Base-by-base conservation (phyloP, 345 rosid species). In the Salix caprea region DNA sequence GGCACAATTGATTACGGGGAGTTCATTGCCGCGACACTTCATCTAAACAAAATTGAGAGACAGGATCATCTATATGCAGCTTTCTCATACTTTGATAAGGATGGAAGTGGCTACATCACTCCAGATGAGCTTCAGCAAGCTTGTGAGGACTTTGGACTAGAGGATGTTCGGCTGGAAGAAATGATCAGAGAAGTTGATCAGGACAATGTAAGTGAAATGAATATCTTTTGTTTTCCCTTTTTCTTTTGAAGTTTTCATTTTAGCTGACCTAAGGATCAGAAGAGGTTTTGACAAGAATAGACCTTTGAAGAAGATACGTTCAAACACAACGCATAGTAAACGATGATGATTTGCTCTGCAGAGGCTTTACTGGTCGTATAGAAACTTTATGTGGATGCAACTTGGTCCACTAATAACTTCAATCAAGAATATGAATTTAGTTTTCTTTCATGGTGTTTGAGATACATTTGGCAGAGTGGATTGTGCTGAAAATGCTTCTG, bases 41-140 rank as follows among this genome's bases (percentile, higher is more conserved):
- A 75, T 62, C 70, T 82, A 34, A 75, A 78, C 67, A 71, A 78
- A 69, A 69, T 82, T 16, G 82, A 82, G 74, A 70, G 79, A 37
- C 77, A 78, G 50, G 85, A 82, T 39, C 79, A 78, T 68, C 77
- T 82, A 61, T 74, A 75, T 71, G 82, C 71, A 48, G 82, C 85
- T n/a, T 82, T 82, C 69, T 39, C 72, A 24, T 78, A 78, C 44
- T 82, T 82, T 5, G 80, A 82, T 19, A 78, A 68, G 77, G 85
- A 82, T 72, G 82, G 82, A 67, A 82, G 85, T 61, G 82, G 72
- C 56, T 78, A 82, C 54, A 82, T 82, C 14, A 82, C 81, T 50
- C 69, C 77, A 0, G 85, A 82, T 18, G 77, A 78, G 64, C 76
- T 82, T 48, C 82, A 82, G 65, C 77, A 78, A 67, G 82, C 82